Base-by-base conservation (phyloP, 2,329 filamentous ascomycete genomes). In the Parascedosporium putredinis region DNA sequence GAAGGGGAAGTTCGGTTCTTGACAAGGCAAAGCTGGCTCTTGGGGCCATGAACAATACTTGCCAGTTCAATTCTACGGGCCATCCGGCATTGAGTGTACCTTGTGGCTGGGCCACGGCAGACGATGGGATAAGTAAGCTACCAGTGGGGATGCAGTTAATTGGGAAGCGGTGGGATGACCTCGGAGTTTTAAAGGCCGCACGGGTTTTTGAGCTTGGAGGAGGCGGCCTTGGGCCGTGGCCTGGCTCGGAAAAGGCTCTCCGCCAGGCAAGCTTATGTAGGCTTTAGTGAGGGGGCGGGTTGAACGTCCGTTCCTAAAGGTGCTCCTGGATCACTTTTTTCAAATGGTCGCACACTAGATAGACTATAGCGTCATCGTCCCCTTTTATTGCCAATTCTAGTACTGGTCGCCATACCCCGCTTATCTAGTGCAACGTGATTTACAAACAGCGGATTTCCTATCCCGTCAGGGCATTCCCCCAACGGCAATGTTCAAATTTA, bases 51-150 rank as follows among this genome's bases (percentile, higher is more conserved):
- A 60, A 65, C 51, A 74, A 71, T 49, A 70, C 72, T 0, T 65
- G 63, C 27, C 65, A 67, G 3, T 76, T 76, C 56, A 75, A 76
- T 59, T 57, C 70, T 4, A 74, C 72, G 1, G 73, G 72, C 0
- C 72, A 76, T 59, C 72, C 72, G 3, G 73, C 65, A 0, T 57
- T 76, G 57, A 67, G 62, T 33, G 69, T 77, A 51, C 73, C 73
- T 4, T 67, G 66, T 31, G 59, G 70, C 20, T 64, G 60, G 60
- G 60, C 54, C 0, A 51, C 42, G 1, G 58, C 51, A 2, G 51
- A 50, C 5, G 56, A 55, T 12, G 54, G 52, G 1, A 43, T 49
- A 10, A 55, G 52, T 1, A 60, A 54, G 47, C 45, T 64, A 42
- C 62, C 63, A 1, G 57, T 64, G 4, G 60, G 57, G 3, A 61